Percentiles rank a stretch among this genome's conserved stretches.
phyloP scores from a whole-genome alignment of 1,284 basidiomycete species.

The Cryptococcus amylolentus region DNA sequence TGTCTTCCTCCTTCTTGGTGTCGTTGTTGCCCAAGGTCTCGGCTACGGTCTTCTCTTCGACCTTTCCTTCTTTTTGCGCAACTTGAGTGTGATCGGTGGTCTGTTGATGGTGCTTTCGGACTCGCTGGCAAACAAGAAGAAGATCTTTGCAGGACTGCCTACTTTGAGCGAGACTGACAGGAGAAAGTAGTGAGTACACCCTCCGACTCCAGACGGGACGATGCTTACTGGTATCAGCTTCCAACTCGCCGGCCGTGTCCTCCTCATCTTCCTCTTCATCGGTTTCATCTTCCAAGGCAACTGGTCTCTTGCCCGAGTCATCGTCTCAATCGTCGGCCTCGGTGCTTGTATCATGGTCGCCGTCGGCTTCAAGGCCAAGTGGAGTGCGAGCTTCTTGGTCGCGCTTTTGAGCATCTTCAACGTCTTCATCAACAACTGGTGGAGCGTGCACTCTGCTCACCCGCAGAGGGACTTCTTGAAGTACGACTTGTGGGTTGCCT shows the following conservation, averaged over 20 bases:
- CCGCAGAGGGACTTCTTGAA: conserved; percentile 98
- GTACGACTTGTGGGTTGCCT: conserved; percentile 52
- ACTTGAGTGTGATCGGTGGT: conserved; percentile 85
- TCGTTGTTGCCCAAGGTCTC: conserved; percentile 89
- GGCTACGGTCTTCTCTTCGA: conserved; percentile 95
- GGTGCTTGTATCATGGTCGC: conserved; percentile 97
- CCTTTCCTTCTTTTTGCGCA: conserved; percentile 98
- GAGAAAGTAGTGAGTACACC: conserved; percentile 87
- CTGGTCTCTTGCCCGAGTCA: conserved; percentile 79
- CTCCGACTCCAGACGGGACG: not conserved
- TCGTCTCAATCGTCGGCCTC: conserved; percentile 82
- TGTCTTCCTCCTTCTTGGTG: conserved; percentile 80
- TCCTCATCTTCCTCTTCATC: conserved; percentile 98
- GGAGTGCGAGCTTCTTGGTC: conserved; percentile 96
- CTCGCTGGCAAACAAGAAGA: conserved; percentile 80
- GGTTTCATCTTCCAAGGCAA: conserved; percentile 93
- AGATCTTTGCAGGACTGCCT: conserved; percentile 87
- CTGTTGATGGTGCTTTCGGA: conserved; percentile 98
- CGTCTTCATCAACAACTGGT: conserved; percentile 98
- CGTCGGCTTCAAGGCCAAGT: conserved; percentile 98
- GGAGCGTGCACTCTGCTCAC: conserved; percentile 88
- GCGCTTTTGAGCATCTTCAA: conserved; percentile 91
- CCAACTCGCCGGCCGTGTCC: conserved; percentile 91
- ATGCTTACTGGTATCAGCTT: conserved; percentile 58
- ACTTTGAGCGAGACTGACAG: conserved; percentile 89